These are phyloP conservation scores for Lasiosphaeria ovina DNA, from an alignment of 495 filamentous ascomycete species.

Conservation along the genomic window DNA sequence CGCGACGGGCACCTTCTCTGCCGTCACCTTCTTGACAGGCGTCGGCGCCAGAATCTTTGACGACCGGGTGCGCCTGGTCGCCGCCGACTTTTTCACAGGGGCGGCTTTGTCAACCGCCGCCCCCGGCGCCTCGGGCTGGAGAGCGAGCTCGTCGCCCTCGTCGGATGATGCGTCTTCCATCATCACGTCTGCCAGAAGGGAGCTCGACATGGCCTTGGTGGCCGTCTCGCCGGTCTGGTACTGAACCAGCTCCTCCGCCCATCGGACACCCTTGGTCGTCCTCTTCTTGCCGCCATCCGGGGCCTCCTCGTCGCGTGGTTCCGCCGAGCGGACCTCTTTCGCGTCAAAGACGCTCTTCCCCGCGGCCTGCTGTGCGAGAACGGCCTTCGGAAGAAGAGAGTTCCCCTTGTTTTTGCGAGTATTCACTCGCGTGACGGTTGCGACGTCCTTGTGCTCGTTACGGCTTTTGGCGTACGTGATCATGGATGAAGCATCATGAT, in stretches of 20 bases:
- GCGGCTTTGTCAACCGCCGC: no score
- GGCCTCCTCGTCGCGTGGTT: background rate
- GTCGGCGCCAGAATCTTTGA: slow-evolving; percentile 23
- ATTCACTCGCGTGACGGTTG: slow-evolving; percentile 46
- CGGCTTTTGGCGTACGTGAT: slow-evolving; percentile 12
- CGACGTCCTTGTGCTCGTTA: slow-evolving; percentile 51
- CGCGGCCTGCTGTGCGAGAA: slow-evolving; percentile 30
- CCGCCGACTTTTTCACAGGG: background rate
- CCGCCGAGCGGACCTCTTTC: slow-evolving; percentile 16
- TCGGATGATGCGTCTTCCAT: slow-evolving; percentile 11
- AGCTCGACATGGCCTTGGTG: slow-evolving; percentile 17
- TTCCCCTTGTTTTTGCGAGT: slow-evolving; percentile 57
- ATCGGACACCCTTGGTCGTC: slow-evolving; percentile 28
- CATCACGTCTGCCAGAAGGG: slow-evolving; percentile 18
- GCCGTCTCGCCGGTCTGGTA: slow-evolving; percentile 21
- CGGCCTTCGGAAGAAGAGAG: slow-evolving; percentile 27
- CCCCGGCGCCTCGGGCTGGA: background rate
- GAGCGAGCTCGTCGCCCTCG: slow-evolving; percentile 15
- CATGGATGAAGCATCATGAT: no score
- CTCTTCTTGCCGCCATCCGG: slow-evolving; percentile 10
- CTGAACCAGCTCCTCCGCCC: slow-evolving; percentile 31
- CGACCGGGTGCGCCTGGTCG: slow-evolving; percentile 20
- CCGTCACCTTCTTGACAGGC: slow-evolving; percentile 19
- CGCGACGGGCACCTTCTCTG: slow-evolving; percentile 9
- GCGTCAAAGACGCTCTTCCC: slow-evolving; percentile 30